These are phyloP conservation scores for Apiospora rasikravindrae DNA, from an alignment of 2,329 filamentous ascomycete species.

Conservation along the genomic window DNA sequence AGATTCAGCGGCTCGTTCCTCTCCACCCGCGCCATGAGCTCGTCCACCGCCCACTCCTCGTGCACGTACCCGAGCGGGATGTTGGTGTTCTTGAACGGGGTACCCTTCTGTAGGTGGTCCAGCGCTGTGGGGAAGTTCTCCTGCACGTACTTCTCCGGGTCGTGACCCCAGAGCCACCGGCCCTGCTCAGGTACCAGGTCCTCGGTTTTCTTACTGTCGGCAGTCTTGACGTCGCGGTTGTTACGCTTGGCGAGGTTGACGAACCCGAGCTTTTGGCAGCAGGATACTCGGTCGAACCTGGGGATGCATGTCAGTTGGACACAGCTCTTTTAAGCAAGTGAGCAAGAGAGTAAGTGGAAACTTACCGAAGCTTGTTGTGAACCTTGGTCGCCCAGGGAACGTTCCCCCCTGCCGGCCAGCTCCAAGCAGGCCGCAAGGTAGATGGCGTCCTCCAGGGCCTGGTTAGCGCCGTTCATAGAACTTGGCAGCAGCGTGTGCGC, in stretches of 20 bases:
- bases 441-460: constrained; percentile 44
- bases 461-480: constrained; percentile 42
- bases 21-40: neutral
- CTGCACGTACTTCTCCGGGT: constrained; percentile 39
- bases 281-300: constrained; percentile 24
- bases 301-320: constrained; percentile 10
- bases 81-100: constrained; percentile 39
- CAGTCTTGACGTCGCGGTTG: constrained; percentile 25
- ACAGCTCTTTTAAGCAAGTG: neutral
- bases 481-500: constrained; percentile 43
- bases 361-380: constrained; percentile 36
- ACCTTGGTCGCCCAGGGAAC: constrained; percentile 33
- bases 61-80: neutral
- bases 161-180: constrained; percentile 33
- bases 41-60: neutral
- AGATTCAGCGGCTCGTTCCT: neutral
- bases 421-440: constrained; percentile 40
- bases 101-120: constrained; percentile 30
- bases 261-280: constrained; percentile 22
- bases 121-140: constrained; percentile 34
- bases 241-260: constrained; percentile 19
- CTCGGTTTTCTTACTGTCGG: constrained; percentile 20
- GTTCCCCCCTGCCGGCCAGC: constrained; percentile 33
- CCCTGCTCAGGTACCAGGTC: constrained; percentile 24
- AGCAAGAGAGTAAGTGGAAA: neutral